Conservation (phyloP, 495 filamentous ascomycete species). For the Tuber microsphaerosporum region DNA sequence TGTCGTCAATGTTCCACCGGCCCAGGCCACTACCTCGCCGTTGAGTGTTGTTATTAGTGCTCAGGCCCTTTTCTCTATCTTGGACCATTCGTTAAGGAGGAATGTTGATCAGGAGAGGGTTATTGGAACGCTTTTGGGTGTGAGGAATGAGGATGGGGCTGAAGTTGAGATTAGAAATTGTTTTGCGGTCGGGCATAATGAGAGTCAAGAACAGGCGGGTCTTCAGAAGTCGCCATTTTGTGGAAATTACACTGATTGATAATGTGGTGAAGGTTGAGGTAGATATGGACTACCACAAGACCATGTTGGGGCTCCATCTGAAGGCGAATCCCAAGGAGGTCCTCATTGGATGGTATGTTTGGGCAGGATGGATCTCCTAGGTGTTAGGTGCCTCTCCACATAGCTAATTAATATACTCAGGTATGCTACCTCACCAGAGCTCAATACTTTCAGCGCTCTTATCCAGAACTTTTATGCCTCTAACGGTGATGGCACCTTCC, state of each 20-base stretch:
- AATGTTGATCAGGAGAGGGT: constrained; percentile 86
- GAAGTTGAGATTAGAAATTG: constrained; percentile 91
- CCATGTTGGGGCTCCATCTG: constrained; percentile 88
- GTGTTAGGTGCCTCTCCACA: neutral
- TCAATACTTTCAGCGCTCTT: constrained; percentile 95
- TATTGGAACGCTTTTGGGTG: constrained; percentile 89
- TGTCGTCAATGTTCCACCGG: constrained; percentile 63
- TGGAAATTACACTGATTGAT: neutral
- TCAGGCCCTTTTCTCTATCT: constrained; percentile 90
- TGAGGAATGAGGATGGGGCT: constrained; percentile 87
- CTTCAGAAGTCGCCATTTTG: neutral
- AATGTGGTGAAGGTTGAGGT: constrained; percentile 63
- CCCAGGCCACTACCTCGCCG: constrained; percentile 64
- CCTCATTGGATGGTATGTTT: constrained; percentile 69
- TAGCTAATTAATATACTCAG: constrained; percentile 13
- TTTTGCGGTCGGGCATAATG: constrained; percentile 96
- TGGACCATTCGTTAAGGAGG: constrained; percentile 89
- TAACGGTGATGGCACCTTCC: constrained; percentile 91
- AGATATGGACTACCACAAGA: constrained; percentile 99
- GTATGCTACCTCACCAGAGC: constrained; percentile 87
- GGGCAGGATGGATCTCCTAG: neutral
- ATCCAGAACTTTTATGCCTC: constrained; percentile 99
- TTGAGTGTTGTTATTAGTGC: constrained; percentile 89
- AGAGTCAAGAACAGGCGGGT: constrained; percentile 76
- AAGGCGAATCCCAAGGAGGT: constrained; percentile 91